Conservation (phyloP, 2,329 filamentous ascomycete genomes). For the Lecanicillium sp. region DNA sequence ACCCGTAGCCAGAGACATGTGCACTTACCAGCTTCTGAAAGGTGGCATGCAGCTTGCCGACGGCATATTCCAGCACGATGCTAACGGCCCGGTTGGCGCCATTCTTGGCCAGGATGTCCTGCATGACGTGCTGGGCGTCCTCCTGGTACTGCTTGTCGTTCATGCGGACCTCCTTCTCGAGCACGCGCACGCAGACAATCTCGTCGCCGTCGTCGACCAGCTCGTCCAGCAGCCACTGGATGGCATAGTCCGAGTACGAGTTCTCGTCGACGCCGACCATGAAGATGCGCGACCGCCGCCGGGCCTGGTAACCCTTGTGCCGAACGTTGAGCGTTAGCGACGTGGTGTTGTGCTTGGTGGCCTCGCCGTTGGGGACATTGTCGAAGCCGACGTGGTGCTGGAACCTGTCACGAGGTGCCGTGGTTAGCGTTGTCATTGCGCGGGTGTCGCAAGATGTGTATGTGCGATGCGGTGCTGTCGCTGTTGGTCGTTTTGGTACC, state of each 20-base stretch:
- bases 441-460: not conserved
- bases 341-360: conserved; percentile 52
- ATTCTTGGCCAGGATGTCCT: conserved; percentile 74
- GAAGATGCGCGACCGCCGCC: conserved; percentile 77
- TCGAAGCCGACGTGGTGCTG: conserved; percentile 55
- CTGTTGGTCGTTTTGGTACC: not conserved
- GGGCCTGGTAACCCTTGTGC: conserved; percentile 78
- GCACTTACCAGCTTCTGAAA: conserved; percentile 78
- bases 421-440: conserved; percentile 40
- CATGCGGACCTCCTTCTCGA: conserved; percentile 73
- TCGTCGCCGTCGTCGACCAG: conserved; percentile 91
- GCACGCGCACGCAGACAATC: conserved; percentile 81
- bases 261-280: conserved; percentile 89
- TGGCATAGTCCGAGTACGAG: conserved; percentile 83
- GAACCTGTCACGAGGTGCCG: conserved; percentile 42
- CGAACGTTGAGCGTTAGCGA: conserved; percentile 80
- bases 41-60: conserved; percentile 83
- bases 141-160: conserved; percentile 66
- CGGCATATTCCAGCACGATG: conserved; percentile 77
- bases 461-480: not conserved
- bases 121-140: conserved; percentile 69
- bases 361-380: conserved; percentile 52
- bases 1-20: not conserved
- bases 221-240: conserved; percentile 89
- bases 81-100: conserved; percentile 74